phyloP scores from a whole-genome alignment of 176 grass and related monocot genomes.

The Carex pumila region DNA sequence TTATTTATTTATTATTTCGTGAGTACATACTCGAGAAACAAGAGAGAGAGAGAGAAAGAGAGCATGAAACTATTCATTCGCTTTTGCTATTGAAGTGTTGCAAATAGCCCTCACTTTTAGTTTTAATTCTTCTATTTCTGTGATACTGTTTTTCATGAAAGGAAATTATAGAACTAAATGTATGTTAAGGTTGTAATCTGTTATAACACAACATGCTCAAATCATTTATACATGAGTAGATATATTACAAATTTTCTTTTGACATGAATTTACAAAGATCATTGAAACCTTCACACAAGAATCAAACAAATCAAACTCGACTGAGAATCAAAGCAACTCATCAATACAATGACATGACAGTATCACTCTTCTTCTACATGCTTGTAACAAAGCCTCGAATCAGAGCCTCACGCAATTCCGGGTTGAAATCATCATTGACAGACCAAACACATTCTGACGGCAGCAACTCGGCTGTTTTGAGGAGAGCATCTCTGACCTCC shows the following conservation, averaged over 20 bases:
- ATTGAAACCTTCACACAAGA: background rate
- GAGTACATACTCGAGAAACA: background rate
- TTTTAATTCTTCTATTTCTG: background rate
- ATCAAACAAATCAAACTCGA: background rate
- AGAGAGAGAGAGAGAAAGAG: background rate
- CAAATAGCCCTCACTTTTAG: background rate
- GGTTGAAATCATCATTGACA: too few relatives aligned
- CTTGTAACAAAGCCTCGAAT: background rate
- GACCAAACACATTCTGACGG: too few relatives aligned
- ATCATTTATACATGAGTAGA: too few relatives aligned
- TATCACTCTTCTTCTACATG: background rate
- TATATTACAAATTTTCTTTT: too few relatives aligned
- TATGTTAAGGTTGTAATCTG: too few relatives aligned
- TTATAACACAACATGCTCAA: background rate
- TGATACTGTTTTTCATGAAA: background rate
- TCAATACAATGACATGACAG: too few relatives aligned
- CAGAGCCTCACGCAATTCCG: too few relatives aligned
- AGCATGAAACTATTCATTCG: background rate
- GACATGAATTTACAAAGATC: too few relatives aligned
- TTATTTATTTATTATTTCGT: conserved; percentile 4
- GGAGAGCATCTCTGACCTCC: background rate
- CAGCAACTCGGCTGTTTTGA: background rate
- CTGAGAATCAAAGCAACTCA: background rate
- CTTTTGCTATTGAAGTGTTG: background rate
- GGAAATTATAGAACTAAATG: background rate